Evolutionary conservation across 139 green algal species (phyloP).

Genomic region (Micromonas pusilla): DNA sequence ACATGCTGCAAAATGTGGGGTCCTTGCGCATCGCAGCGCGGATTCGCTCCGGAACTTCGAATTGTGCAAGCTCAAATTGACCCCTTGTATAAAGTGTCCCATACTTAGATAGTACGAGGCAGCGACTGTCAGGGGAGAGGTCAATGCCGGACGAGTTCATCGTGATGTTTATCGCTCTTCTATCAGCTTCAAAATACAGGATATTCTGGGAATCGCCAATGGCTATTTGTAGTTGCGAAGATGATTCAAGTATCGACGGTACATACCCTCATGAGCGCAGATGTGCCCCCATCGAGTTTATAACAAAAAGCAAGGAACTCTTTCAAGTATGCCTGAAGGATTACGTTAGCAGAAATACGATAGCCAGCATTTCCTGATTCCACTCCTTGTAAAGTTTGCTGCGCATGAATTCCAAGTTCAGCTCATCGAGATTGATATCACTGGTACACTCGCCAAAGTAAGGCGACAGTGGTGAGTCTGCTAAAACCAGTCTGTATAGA

Average conservation of each 20-base stretch:
- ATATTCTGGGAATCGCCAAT: constrained; percentile 51
- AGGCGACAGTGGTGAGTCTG: constrained; percentile 91
- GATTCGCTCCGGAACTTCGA: no score
- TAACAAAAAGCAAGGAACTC: constrained; percentile 76
- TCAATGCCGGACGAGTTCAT: constrained; percentile 68
- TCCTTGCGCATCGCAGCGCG: no score
- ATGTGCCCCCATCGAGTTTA: constrained; percentile 58
- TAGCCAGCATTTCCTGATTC: not conserved
- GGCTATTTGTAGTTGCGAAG: not conserved
- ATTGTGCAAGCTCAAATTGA: no score
- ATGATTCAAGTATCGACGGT: not conserved
- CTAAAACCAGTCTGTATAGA: constrained; percentile 90
- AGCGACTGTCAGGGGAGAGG: constrained; percentile 22
- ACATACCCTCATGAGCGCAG: constrained; percentile 74
- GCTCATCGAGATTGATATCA: constrained; percentile 92
- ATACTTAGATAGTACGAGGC: constrained; percentile 18
- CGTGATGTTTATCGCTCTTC: constrained; percentile 95
- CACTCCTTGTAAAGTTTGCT: constrained; percentile 92
- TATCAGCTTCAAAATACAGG: constrained; percentile 93
- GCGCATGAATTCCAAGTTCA: constrained; percentile 97
- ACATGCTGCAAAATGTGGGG: not conserved
- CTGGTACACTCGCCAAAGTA: constrained; percentile 71
- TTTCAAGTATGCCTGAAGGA: constrained; percentile 77
- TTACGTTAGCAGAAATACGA: not conserved
- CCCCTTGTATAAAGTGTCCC: constrained; percentile 17